Evolutionary conservation across 345 rosid genomes (phyloP), one percentile per base, ranked within the genome.

Genomic region (Pistacia atlantica): DNA sequence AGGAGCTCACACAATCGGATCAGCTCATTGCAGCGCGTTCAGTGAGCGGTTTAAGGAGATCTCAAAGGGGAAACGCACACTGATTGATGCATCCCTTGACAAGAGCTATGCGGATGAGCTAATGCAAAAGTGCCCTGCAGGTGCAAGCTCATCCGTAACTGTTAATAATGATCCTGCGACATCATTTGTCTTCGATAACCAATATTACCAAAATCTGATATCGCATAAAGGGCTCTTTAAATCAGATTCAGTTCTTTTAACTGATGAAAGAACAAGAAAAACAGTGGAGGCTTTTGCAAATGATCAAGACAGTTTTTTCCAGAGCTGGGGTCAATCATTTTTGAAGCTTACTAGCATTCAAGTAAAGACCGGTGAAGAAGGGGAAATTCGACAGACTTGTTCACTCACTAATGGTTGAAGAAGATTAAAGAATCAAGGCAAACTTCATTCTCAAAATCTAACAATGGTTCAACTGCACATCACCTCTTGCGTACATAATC

Each of bases 1-100:
- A 91, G 96, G 96, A 79, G 92, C 97, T 5, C 94, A 93, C 79
- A 91, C 96, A 20, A 86, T 93, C 12, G 96, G 96, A 78, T 54
- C 87, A 49, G 97, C 97, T 8, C 96, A 93, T 65, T 93, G 96
- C 84, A 82, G 82, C 55, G 81, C 96, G 12, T 90, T 93, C 83
- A 91, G 86, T 37, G 90, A 84, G 20, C 83, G 94, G 71, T 91
- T 90, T 78, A 80, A 42, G 38, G 71, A 60, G 69, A 88, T 86
- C 71, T 77, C 93, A 3, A 81, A 76, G 72, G 97, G 97, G 18
- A 81, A 86, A 2, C 77, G 87, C 14, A 74, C 66, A 18, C 81
- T 73, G 0, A 68, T 86, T 28, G 97, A 90, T 80, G 38, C 87
- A 2, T 85, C 96, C 55, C 85, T 93, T 0, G 91, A 91, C 80